These are phyloP conservation scores for Adansonia digitata DNA, from an alignment of 345 rosid genomes.

Conservation along the genomic window DNA sequence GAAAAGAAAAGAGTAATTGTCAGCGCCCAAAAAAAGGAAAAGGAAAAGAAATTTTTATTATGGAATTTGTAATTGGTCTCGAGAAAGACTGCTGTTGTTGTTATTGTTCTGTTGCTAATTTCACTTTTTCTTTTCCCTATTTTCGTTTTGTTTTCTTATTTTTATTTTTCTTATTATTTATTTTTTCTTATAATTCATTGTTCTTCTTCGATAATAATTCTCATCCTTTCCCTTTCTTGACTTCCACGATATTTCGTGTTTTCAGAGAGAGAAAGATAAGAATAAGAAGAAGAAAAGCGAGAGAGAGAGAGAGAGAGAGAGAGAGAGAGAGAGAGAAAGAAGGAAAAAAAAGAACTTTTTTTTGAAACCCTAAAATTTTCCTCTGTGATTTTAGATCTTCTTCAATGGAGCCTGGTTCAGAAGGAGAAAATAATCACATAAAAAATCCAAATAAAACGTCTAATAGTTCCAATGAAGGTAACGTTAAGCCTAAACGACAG, in stretches of 20 bases:
- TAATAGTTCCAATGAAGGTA: slow-evolving; percentile 43
- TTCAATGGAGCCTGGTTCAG: slow-evolving; percentile 58
- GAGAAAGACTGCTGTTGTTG: slow-evolving; percentile 18
- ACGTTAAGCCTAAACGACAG: slow-evolving; percentile 81
- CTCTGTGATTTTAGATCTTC: slow-evolving; percentile 5
- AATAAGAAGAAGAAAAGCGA: not conserved
- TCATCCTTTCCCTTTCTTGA: slow-evolving; percentile 22
- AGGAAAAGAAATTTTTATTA: slow-evolving; percentile 5
- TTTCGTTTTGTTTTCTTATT: slow-evolving; percentile 23
- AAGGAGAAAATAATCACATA: slow-evolving; percentile 40
- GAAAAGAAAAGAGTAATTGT: not conserved
- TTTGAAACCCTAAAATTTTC: slow-evolving; percentile 30
- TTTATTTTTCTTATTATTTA: slow-evolving; percentile 4
- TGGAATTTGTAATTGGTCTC: slow-evolving; percentile 28
- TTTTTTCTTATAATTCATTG: slow-evolving; percentile 7
- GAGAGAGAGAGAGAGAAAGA: not conserved
- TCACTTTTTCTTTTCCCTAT: slow-evolving; percentile 22
- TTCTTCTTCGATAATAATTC: slow-evolving; percentile 16
- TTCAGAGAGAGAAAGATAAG: not conserved
- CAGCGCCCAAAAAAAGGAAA: not conserved
- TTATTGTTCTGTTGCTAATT: slow-evolving; percentile 31
- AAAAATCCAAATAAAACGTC: slow-evolving; percentile 23
- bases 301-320: too few species aligned
- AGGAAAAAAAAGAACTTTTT: slow-evolving; percentile 9
- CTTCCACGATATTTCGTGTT: slow-evolving; percentile 32